Percentiles rank a stretch among this genome's conserved stretches.
These are phyloP conservation scores for Gryganskiella cystojenkinii DNA, from an alignment of 192 early-diverging fungal genomes.

Conservation along the genomic window DNA sequence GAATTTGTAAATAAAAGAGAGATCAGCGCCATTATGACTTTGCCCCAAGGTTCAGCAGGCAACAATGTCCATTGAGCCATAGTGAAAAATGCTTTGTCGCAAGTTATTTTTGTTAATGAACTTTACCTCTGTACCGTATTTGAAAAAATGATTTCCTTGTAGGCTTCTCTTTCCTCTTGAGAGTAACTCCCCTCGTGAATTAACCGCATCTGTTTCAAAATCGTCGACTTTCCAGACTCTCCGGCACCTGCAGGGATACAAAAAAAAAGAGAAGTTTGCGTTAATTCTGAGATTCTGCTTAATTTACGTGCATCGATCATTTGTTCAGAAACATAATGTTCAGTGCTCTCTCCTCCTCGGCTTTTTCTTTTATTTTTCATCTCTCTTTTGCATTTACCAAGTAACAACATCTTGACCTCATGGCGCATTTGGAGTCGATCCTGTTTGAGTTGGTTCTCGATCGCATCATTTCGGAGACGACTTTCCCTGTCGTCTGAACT, in stretches of 20 bases:
- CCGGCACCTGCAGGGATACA: slow-evolving; percentile 76
- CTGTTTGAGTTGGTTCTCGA: slow-evolving; percentile 85
- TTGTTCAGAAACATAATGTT: not conserved
- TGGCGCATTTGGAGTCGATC: slow-evolving; percentile 85
- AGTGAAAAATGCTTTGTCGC: not conserved
- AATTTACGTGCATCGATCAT: not conserved
- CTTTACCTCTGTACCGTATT: slow-evolving; percentile 87
- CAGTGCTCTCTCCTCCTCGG: not conserved
- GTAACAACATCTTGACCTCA: slow-evolving; percentile 97
- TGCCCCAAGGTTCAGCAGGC: too few relatives aligned
- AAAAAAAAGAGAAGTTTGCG: not conserved
- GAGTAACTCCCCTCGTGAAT: slow-evolving; percentile 97
- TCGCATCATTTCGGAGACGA: slow-evolving; percentile 86
- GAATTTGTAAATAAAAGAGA: too few relatives aligned
- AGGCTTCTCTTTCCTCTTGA: slow-evolving; percentile 88
- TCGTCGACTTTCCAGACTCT: slow-evolving; percentile 98
- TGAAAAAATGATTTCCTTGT: slow-evolving; percentile 95
- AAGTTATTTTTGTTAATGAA: too few relatives aligned
- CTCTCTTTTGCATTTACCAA: slow-evolving; percentile 60
- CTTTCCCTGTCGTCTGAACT: slow-evolving; percentile 87
- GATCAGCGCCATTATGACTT: not conserved
- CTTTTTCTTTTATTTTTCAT: slow-evolving; percentile 1
- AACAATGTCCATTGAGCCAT: not conserved
- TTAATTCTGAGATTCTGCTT: not conserved
- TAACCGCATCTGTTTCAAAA: slow-evolving; percentile 98